A percentile compares a stretch with the other conserved stretches of the same genome.
These are phyloP conservation scores for Candida sojae DNA, from an alignment of 1,139 yeast genomes.

Conservation along the genomic window DNA sequence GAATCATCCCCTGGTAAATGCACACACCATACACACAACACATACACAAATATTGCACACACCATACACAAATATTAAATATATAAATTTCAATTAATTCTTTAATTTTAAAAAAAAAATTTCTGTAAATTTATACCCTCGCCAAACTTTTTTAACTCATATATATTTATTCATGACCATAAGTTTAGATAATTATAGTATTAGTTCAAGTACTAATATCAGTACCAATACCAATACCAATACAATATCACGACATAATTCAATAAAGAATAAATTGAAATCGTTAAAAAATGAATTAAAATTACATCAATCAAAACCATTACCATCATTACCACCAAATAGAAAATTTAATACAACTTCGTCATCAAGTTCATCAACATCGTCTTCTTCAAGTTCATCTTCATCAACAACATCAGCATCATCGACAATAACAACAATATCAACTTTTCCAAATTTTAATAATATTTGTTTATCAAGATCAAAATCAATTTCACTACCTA, in stretches of 20 bases:
- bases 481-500: conserved; percentile 1
- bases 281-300: background rate
- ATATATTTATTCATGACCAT: background rate
- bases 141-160: too few relatives aligned
- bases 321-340: background rate
- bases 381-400: background rate
- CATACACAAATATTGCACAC: too few relatives aligned
- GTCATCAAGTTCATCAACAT: background rate
- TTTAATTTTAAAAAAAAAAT: too few relatives aligned
- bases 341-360: background rate
- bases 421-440: background rate
- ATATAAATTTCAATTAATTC: too few relatives aligned
- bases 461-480: background rate
- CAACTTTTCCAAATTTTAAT: background rate
- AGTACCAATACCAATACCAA: too few relatives aligned
- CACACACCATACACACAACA: too few relatives aligned
- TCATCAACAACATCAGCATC: background rate
- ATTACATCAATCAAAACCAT: conserved; percentile 4
- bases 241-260: background rate
- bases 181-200: background rate
- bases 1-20: too few relatives aligned
- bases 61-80: too few relatives aligned
- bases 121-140: too few relatives aligned
- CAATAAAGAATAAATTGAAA: conserved; percentile 1
- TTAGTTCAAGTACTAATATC: background rate